phyloP scores from a whole-genome alignment of 371 early-diverging fungal species.

The Chytridium lagenaria region DNA sequence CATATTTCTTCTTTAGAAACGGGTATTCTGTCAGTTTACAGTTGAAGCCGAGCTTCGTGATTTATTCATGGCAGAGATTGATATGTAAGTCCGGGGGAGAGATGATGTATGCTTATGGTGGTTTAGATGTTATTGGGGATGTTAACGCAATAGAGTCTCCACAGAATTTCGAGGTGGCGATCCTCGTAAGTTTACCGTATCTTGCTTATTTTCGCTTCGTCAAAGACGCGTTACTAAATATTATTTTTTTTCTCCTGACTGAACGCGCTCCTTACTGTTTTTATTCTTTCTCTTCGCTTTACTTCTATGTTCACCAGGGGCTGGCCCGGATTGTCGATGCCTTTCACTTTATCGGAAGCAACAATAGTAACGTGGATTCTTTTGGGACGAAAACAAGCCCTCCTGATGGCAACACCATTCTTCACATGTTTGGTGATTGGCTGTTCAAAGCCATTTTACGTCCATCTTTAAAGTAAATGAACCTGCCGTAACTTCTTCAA shows the following conservation, averaged over 20 bases:
- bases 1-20: background rate
- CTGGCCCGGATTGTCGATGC: conserved; percentile 69
- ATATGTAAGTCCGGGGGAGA: conserved; percentile 46
- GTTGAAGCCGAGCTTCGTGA: conserved; percentile 65
- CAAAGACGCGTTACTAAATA: no score
- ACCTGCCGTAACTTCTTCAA: background rate
- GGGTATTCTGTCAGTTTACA: conserved; percentile 59
- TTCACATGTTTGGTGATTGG: conserved; percentile 80
- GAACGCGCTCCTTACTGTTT: no score
- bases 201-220: background rate
- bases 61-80: conserved; percentile 77
- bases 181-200: conserved; percentile 39
- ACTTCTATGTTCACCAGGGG: conserved; percentile 43
- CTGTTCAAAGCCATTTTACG: conserved; percentile 71
- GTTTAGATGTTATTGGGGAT: conserved; percentile 65
- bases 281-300: background rate
- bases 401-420: conserved; percentile 78
- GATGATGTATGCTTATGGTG: background rate
- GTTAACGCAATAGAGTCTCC: conserved; percentile 63
- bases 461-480: conserved; percentile 36
- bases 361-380: background rate
- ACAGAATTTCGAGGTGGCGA: conserved; percentile 69
- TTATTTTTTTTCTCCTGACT: no score
- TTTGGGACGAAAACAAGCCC: conserved; percentile 11
- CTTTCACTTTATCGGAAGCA: conserved; percentile 55